Conservation (phyloP, 805 yeast species). For the Candida arabinofermentans region DNA sequence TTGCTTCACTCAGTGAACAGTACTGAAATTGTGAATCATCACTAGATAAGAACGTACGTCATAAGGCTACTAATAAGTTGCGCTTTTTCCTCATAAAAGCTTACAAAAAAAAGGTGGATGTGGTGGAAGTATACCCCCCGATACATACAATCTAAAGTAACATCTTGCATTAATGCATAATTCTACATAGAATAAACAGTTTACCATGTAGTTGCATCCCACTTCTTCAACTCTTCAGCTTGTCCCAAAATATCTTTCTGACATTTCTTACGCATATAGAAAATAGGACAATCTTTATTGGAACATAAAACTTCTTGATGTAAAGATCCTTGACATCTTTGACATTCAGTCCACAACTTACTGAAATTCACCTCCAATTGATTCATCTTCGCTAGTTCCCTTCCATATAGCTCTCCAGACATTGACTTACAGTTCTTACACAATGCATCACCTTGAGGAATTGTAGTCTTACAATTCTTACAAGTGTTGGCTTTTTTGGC, state of each 20-base stretch:
- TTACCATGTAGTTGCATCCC: conserved; percentile 60
- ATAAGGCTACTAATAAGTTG: too few relatives aligned
- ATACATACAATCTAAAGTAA: neutral
- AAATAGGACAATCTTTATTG: conserved; percentile 94
- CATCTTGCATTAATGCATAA: neutral
- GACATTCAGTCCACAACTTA: conserved; percentile 96
- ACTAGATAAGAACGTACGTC: too few relatives aligned
- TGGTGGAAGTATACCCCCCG: too few relatives aligned
- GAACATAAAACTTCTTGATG: conserved; percentile 96
- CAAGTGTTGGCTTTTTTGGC: conserved; percentile 87
- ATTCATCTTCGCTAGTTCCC: conserved; percentile 75
- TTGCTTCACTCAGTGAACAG: too few relatives aligned
- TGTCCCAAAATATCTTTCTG: conserved; percentile 66
- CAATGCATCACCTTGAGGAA: conserved; percentile 47
- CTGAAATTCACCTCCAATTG: conserved; percentile 79
- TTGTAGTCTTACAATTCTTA: conserved; percentile 81
- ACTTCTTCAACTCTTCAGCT: conserved; percentile 54
- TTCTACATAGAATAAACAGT: neutral
- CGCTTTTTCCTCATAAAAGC: too few relatives aligned
- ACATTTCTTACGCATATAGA: conserved; percentile 90
- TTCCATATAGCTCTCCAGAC: conserved; percentile 78
- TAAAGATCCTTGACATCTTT: conserved; percentile 91
- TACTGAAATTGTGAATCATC: too few relatives aligned
- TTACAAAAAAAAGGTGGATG: too few relatives aligned
- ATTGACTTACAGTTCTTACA: conserved; percentile 73